Base-by-base conservation (phyloP, 2,329 filamentous ascomycete genomes). In the Fusarium musae region DNA sequence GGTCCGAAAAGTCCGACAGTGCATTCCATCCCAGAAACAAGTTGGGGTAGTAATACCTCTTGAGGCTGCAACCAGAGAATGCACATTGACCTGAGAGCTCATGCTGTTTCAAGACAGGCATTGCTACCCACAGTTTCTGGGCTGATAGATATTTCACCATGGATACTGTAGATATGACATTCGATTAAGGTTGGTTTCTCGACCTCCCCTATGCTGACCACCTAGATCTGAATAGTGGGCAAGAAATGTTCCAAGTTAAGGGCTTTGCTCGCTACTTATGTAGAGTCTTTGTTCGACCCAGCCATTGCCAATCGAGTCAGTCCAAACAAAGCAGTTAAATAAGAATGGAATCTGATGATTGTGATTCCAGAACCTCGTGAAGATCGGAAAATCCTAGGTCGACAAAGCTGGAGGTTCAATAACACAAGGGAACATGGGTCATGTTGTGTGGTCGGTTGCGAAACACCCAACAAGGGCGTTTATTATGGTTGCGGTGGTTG, bases 121-220 rank as follows among this genome's bases (percentile, higher is more conserved):
- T 66, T 50, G 47, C 16, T 60, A 37, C 23, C 42, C 28, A 43
- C 47, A 61, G 63, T 40, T 43, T 34, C 32, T 60, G 40, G 26
- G 30, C 40, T 61, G 43, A 43, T 43, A 37, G 34, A 49, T 40
- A 52, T 39, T 23, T 43, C 42, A 19, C 28, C 63, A 50, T 36
- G 23, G 47, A 44, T 50, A 50, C 42, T 44, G n/a, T 26, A 63
- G 37, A 68, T 57, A 44, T 52, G 17, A 50, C 39, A 49, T 62
- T 46, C 42, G 37, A 66, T 66, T 60, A 36, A 42, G 37, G 70
- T 66, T 56, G 37, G 70, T 66, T 56, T 59, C 57, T 66, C 46
- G 21, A 16, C 39, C 39, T 66, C 32, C 17, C 36, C 47, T 19
- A 26, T 36, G 16, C 49, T 36, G n/a, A 21, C 32, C 42, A 44